phyloP scores from a whole-genome alignment of 495 filamentous ascomycete genomes.

The Neurospora sp. region DNA sequence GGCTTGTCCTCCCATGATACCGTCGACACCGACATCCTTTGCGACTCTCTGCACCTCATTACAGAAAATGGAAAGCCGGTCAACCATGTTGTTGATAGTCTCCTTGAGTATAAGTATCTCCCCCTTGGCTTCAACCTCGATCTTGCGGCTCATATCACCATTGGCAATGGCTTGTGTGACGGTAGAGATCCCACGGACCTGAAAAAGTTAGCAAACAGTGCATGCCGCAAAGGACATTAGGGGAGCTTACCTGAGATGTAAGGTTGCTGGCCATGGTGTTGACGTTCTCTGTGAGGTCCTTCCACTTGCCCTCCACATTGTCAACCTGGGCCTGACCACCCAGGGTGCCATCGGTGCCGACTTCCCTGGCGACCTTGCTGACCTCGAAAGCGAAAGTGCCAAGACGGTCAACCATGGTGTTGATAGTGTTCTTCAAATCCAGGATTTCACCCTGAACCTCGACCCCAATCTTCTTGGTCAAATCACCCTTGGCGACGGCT shows the following conservation, averaged over 20 bases:
- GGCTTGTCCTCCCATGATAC: slow-evolving; percentile 97
- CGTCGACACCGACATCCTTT: slow-evolving; percentile 94
- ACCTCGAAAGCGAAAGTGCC: slow-evolving; percentile 97
- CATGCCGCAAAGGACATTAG: background rate
- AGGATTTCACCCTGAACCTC: slow-evolving; percentile 95
- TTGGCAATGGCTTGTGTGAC: slow-evolving; percentile 96
- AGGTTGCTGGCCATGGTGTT: slow-evolving; percentile 94
- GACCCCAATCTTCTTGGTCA: slow-evolving; percentile 92
- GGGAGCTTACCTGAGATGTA: slow-evolving; percentile 56
- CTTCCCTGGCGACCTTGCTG: slow-evolving; percentile 95
- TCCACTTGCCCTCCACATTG: slow-evolving; percentile 98
- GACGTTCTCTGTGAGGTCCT: slow-evolving; percentile 94
- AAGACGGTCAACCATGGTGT: slow-evolving; percentile 96
- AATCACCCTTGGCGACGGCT: slow-evolving; percentile 86
- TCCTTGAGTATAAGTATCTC: slow-evolving; percentile 91
- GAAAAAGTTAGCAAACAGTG: slow-evolving; percentile 7
- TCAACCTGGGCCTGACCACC: slow-evolving; percentile 95
- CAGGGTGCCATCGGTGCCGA: slow-evolving; percentile 93
- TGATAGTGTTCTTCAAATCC: slow-evolving; percentile 94
- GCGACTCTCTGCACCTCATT: slow-evolving; percentile 93
- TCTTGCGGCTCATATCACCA: slow-evolving; percentile 88
- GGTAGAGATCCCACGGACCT: slow-evolving; percentile 87
- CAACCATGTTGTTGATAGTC: slow-evolving; percentile 99
- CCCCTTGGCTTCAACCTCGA: slow-evolving; percentile 90
- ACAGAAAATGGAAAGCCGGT: slow-evolving; percentile 91